These are phyloP conservation scores for Talaromyces sp. DNA, from an alignment of 2,329 filamentous ascomycete species.

Conservation along the genomic window DNA sequence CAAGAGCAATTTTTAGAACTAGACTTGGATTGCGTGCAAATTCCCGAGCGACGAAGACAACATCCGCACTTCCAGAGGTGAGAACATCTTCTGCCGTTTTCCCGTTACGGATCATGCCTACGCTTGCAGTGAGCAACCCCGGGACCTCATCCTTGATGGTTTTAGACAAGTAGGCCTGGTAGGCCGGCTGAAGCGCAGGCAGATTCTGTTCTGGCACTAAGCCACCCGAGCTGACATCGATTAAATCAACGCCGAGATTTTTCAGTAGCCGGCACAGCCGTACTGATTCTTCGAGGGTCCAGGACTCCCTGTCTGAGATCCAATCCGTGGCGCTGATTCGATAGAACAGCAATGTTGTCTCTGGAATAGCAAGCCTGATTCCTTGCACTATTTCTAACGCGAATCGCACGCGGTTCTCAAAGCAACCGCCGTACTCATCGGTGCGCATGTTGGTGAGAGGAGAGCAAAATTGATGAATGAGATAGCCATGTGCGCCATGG, in stretches of 20 bases:
- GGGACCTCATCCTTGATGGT: not conserved
- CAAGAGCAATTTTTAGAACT: not conserved
- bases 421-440: conserved; percentile 48
- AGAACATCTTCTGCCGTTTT: conserved; percentile 1
- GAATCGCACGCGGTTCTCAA: conserved; percentile 52
- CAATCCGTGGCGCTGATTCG: conserved; percentile 70
- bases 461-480: conserved; percentile 50
- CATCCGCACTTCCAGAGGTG: not conserved
- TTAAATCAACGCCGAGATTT: conserved; percentile 38
- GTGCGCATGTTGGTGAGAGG: conserved; percentile 45
- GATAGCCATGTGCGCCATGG: conserved; percentile 47
- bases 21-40: conserved; percentile 1
- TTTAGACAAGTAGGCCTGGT: not conserved
- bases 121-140: not conserved
- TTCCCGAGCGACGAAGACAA: not conserved
- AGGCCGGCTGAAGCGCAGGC: not conserved
- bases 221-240: conserved; percentile 45
- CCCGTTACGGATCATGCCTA: not conserved
- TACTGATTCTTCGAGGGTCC: conserved; percentile 38
- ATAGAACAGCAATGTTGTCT: conserved; percentile 64
- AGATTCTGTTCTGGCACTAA: not conserved
- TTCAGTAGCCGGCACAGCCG: conserved; percentile 37
- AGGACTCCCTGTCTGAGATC: conserved; percentile 51
- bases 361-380: conserved; percentile 53
- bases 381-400: conserved; percentile 45